Evolutionary conservation across 208 protist genomes (phyloP).

Genomic region (Zelonia costaricensis): DNA sequence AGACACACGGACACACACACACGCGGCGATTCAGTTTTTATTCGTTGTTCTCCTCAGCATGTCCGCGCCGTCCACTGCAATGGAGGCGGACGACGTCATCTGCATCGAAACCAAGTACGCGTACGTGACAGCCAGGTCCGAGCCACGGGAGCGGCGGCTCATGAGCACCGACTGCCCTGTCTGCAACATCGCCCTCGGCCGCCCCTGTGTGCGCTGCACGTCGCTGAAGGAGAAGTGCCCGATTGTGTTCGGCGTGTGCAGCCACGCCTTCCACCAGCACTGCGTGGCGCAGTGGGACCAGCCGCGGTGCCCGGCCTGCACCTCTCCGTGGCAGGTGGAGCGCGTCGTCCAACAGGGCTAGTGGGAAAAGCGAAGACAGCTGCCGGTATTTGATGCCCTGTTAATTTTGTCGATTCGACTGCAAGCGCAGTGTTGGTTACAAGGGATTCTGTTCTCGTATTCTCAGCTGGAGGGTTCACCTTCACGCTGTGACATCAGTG

Average conservation of each 20-base stretch:
- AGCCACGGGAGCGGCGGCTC: conserved; percentile 25
- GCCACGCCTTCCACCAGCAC: conserved; percentile 52
- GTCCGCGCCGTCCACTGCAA: conserved; percentile 1
- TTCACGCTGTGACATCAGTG: no score
- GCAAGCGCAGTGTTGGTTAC: no score
- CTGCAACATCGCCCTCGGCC: conserved; percentile 23
- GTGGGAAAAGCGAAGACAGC: no score
- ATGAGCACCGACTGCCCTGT: conserved; percentile 30
- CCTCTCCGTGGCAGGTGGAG: conserved; percentile 20
- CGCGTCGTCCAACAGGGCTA: background rate
- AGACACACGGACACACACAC: no score
- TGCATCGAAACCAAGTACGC: conserved; percentile 34
- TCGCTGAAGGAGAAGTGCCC: conserved; percentile 22
- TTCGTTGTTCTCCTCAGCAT: no score
- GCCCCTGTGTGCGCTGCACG: conserved; percentile 30
- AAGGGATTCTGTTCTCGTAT: no score
- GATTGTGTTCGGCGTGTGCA: conserved; percentile 39
- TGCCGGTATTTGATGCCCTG: no score
- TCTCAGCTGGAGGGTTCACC: no score
- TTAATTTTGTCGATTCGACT: no score
- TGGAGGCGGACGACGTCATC: conserved; percentile 26
- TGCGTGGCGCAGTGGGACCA: conserved; percentile 47
- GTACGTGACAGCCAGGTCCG: conserved; percentile 23
- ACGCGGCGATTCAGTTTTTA: no score
- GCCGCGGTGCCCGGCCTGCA: conserved; percentile 29